Percentiles rank a stretch among this genome's conserved stretches.
These are phyloP conservation scores for Colletotrichum sp. DNA, from an alignment of 2,329 filamentous ascomycete genomes.

Conservation along the genomic window DNA sequence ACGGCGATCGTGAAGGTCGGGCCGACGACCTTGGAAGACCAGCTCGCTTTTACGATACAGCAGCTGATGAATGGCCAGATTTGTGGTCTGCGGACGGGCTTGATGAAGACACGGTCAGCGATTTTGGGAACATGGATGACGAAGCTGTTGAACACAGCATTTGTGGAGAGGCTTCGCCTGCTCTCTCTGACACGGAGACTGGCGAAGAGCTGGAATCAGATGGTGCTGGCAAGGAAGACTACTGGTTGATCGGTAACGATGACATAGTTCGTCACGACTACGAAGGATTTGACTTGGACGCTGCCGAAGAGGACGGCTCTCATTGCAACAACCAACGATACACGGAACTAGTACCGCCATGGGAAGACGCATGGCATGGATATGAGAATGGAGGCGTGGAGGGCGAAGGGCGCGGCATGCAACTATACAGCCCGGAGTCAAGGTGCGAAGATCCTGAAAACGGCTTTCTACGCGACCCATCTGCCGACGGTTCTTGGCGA, in stretches of 20 bases:
- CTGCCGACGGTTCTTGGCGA: neutral
- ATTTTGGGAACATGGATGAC: neutral
- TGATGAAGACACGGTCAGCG: neutral
- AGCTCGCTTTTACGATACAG: neutral
- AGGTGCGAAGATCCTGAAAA: neutral
- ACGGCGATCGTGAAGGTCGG: neutral
- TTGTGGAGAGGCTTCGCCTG: neutral
- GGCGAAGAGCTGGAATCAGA: neutral
- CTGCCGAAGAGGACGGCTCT: neutral
- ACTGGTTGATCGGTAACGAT: neutral
- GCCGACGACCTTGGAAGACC: neutral
- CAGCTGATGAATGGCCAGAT: neutral
- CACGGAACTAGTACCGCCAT: neutral
- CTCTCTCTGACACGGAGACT: neutral
- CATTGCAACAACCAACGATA: neutral
- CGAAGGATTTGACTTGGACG: neutral
- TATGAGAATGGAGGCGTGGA: neutral
- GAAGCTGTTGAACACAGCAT: neutral
- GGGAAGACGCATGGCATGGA: neutral
- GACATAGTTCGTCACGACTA: neutral
- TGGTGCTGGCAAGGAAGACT: neutral
- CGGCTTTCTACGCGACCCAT: neutral
- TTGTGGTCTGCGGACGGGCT: neutral
- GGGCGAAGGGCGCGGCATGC: neutral
- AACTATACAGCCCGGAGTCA: neutral